Evolutionary conservation across 2,329 filamentous ascomycete genomes (phyloP), one percentile per base, ranked within the genome.

Genomic region (Pseudogymnoascus destructans): DNA sequence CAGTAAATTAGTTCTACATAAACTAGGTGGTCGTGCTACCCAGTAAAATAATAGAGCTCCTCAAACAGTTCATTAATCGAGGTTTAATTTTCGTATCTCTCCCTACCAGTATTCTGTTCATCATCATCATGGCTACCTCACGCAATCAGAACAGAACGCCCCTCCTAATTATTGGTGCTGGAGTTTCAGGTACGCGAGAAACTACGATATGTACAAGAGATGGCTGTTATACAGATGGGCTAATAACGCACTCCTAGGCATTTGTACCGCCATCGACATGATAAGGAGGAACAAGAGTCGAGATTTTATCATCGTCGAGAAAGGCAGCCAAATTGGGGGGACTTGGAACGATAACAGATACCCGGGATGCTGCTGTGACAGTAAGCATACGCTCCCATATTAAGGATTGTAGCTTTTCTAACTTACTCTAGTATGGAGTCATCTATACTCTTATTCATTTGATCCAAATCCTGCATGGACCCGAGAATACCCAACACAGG

Each of bases 371-470:
- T 78, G 76, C 62, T 80, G 77, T 61, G 78, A 79, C 64, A 69
- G 73, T 74, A 65, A 35, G 9, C 9, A 40, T 40, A 11, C 19
- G 36, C 10, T 40, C 17, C 15, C 9, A 11, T 19, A 10, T 19
- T 40, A 40, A 40, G 9, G 15, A 40, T 19, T 19, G n/a, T 19
- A 40, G 1, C 15, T 40, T 33, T 19, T 19, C 36, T 1, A 58
- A 70, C 0, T 60, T 74, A 46, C 69, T 11, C 17, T 19, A 73
- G 21, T 66, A 69, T 10, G 55, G 79, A 2, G 73, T 76, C 59
- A 73, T 70, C 57, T 84, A 2, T 84, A 84, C 69, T 79, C 74
- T 52, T 82, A 77, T 67, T 81, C 78, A 5, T 84, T 84, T 64
- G 79, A 78, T 38, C 79, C 80, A 57, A 82, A 82, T 56, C 70